Percentiles rank a stretch among this genome's conserved stretches.
These are phyloP conservation scores for Myriangium duriaei DNA, from an alignment of 2,329 filamentous ascomycete species.

Conservation along the genomic window DNA sequence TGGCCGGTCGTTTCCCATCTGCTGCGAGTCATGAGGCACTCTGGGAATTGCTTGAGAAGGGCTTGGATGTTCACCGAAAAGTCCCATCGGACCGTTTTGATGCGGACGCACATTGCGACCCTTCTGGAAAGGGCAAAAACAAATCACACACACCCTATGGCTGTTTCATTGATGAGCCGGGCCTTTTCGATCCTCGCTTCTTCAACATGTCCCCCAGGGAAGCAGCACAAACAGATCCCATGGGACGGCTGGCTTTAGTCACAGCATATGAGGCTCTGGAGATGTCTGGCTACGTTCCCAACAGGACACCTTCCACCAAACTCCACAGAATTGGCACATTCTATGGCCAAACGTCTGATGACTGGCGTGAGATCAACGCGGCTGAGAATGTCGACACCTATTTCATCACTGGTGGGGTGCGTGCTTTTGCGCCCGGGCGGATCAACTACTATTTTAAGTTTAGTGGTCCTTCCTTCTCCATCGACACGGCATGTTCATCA, in stretches of 20 bases:
- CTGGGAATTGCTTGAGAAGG: constrained; percentile 63
- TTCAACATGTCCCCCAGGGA: constrained; percentile 81
- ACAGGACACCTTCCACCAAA: constrained; percentile 55
- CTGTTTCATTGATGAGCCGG: constrained; percentile 64
- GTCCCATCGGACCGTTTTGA: constrained; percentile 63
- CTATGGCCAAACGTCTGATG: constrained; percentile 63
- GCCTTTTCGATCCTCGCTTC: constrained; percentile 68
- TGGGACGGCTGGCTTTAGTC: constrained; percentile 62
- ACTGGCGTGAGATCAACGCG: constrained; percentile 65
- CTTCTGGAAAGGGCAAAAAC: constrained; percentile 60
- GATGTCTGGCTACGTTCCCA: constrained; percentile 65
- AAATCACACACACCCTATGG: constrained; percentile 66
- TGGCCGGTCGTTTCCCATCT: constrained; percentile 65
- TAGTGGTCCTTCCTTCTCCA: constrained; percentile 56
- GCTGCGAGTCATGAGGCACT: constrained; percentile 58
- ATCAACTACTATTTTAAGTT: constrained; percentile 72
- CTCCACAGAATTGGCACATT: constrained; percentile 56
- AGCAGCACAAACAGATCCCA: constrained; percentile 68
- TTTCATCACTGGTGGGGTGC: constrained; percentile 52
- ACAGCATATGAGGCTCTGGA: constrained; percentile 74
- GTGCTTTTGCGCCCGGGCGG: constrained; percentile 49
- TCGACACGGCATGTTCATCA: constrained; percentile 71
- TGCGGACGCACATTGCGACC: constrained; percentile 56
- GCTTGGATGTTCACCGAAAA: constrained; percentile 58
- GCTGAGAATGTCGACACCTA: constrained; percentile 59